Evolutionary conservation across 78 protist genomes (phyloP).

Genomic region (Dictyostelium citrinum): DNA sequence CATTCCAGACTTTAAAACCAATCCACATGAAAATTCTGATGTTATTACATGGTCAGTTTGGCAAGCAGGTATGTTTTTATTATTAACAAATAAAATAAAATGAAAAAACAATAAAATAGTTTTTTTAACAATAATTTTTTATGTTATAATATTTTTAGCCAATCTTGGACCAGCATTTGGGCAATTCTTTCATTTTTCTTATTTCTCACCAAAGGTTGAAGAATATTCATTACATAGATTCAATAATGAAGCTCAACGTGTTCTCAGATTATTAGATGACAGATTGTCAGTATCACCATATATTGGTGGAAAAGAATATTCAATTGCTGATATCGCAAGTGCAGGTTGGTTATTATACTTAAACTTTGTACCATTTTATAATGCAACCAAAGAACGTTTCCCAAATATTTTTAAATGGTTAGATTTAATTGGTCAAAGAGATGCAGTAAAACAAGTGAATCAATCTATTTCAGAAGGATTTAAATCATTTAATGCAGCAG

Average conservation of each 20-base stretch:
- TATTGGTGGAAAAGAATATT: conserved; percentile 86
- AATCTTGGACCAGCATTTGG: conserved; percentile 10
- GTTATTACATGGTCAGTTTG: conserved; percentile 79
- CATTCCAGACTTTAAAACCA: not conserved
- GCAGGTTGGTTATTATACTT: not conserved
- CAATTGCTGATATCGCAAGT: conserved; percentile 87
- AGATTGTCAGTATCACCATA: conserved; percentile 73
- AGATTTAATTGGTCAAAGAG: conserved; percentile 1
- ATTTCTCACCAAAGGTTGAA: not conserved
- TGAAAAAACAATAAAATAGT: too few relatives aligned
- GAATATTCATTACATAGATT: not conserved
- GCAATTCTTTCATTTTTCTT: not conserved
- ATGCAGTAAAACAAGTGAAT: not conserved
- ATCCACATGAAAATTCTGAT: not conserved
- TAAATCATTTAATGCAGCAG: not conserved
- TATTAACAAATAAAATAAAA: not conserved
- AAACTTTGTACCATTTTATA: not conserved
- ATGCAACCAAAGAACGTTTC: not conserved
- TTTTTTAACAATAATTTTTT: not conserved
- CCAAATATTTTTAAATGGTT: not conserved
- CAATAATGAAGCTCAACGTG: not conserved
- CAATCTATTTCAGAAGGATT: not conserved
- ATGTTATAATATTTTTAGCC: not conserved
- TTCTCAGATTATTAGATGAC: not conserved
- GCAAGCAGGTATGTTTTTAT: conserved; percentile 80